Evolutionary conservation across 2,329 filamentous ascomycete genomes (phyloP), one percentile per base, ranked within the genome.

Genomic region (Cytospora paraplurivora): DNA sequence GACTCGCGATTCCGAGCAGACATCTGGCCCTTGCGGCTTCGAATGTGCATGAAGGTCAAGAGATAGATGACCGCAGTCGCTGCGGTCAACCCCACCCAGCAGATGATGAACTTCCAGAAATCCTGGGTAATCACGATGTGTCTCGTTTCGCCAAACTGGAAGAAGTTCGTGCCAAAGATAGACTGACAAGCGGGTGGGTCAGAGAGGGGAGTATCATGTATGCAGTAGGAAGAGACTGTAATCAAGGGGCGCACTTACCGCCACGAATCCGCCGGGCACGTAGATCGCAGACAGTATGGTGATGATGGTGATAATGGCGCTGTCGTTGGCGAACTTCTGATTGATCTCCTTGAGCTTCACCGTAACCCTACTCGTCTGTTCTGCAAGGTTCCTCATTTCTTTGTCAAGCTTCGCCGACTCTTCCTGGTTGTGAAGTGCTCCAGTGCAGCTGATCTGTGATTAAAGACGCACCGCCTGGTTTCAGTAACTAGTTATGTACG

Each of bases 211-310:
- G 35, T 37, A 13, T 7, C 35, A 37, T 37, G 8, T 10, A 37
- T 27, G 27, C 27, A 13, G 35, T 10, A 37, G 35, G 35, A 7
- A 10, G 44, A 47, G 44, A n/a, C 44, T 12, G 13, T n/a, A 47
- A 27, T 4, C 27, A 27, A 27, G 2, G 27, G 44, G 17, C 21
- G 17, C 12, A 60, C 62, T 63, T 19, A 63, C 69, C 47, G 65
- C 70, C 32, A 68, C 63, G 54, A 72, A 72, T 10, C 68, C 69
- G 11, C 69, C 69, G 1, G 71, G 71, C 13, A 72, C 53, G 35
- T 72, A 72, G 1, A 72, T 62, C 3, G 70, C 67, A 12, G 69
- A 71, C 10, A 72, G 60, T 10, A 72, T 66, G 1, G 71, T 72
- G 19, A 72, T 71, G 6, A 72, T 63, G 13, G 67, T 62, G 7